These are phyloP conservation scores for Wickerhamiella allomyrinae DNA, from an alignment of 805 yeast species.

Conservation along the genomic window DNA sequence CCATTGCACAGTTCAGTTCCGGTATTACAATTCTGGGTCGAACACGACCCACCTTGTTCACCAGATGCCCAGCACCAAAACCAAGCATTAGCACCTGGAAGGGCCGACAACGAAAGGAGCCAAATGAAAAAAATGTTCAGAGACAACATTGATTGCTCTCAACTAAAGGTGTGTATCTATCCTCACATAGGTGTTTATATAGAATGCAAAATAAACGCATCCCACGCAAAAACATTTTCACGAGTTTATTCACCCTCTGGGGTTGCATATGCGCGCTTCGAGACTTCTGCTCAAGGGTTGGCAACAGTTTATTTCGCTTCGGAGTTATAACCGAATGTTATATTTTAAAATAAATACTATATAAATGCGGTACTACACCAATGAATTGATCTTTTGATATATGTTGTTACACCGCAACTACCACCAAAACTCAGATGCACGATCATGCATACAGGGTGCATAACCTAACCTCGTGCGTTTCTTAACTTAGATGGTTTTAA, in stretches of 20 bases:
- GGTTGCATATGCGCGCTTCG: not conserved
- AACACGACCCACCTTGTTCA: slow-evolving; percentile 11
- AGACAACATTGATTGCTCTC: not conserved
- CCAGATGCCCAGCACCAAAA: slow-evolving; percentile 19
- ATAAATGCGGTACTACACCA: too few relatives aligned
- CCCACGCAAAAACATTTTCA: not conserved
- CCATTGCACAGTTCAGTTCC: slow-evolving; percentile 16
- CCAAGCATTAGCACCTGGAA: slow-evolving; percentile 13
- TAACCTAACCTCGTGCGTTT: too few relatives aligned
- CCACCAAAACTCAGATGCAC: too few relatives aligned
- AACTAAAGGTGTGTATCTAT: not conserved
- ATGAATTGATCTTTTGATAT: too few relatives aligned
- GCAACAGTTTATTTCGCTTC: too few relatives aligned
- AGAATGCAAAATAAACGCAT: not conserved
- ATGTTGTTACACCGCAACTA: too few relatives aligned
- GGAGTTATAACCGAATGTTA: too few relatives aligned
- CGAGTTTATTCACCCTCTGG: not conserved
- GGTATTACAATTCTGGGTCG: slow-evolving; percentile 4
- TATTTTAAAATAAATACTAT: too few relatives aligned
- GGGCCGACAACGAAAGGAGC: not conserved
- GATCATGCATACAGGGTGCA: too few relatives aligned
- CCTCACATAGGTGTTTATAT: not conserved
- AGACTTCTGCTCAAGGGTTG: too few relatives aligned
- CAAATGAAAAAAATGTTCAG: not conserved
- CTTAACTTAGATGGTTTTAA: too few relatives aligned